These are phyloP conservation scores for Salvia sclarea DNA, from an alignment of 305 asterid genomes.

Conservation along the genomic window DNA sequence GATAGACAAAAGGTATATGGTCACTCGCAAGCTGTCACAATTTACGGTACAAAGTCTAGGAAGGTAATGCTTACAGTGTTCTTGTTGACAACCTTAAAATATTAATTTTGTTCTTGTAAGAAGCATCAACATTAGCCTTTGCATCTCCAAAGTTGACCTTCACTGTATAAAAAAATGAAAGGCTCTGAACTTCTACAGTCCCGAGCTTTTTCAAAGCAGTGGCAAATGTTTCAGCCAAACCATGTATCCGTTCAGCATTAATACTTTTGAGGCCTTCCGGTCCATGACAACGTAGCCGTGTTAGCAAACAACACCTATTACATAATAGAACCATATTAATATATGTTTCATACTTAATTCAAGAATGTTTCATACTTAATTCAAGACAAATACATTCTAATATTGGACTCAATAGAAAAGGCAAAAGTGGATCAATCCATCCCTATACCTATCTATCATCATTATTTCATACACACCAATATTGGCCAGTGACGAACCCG, in stretches of 20 bases:
- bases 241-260: constrained; percentile 90
- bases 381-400: not conserved
- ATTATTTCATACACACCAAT: too few relatives aligned
- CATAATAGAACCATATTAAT: constrained; percentile 25
- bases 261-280: constrained; percentile 89
- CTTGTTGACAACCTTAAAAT: constrained; percentile 67
- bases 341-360: not conserved
- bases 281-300: constrained; percentile 94
- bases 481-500: too few relatives aligned
- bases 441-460: too few relatives aligned
- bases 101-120: constrained; percentile 67
- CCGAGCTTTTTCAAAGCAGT: constrained; percentile 86
- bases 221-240: constrained; percentile 80
- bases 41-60: constrained; percentile 1
- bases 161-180: constrained; percentile 94
- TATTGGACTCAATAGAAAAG: not conserved
- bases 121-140: constrained; percentile 74
- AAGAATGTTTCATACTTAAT: constrained; percentile 2
- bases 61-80: constrained; percentile 58
- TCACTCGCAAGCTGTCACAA: constrained; percentile 3
- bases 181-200: constrained; percentile 81
- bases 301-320: constrained; percentile 92
- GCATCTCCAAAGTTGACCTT: constrained; percentile 75
- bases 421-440: too few relatives aligned
- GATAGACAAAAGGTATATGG: constrained; percentile 24